These are phyloP conservation scores for Orbilia ellipsospora DNA, from an alignment of 2,329 filamentous ascomycete species.

Conservation along the genomic window DNA sequence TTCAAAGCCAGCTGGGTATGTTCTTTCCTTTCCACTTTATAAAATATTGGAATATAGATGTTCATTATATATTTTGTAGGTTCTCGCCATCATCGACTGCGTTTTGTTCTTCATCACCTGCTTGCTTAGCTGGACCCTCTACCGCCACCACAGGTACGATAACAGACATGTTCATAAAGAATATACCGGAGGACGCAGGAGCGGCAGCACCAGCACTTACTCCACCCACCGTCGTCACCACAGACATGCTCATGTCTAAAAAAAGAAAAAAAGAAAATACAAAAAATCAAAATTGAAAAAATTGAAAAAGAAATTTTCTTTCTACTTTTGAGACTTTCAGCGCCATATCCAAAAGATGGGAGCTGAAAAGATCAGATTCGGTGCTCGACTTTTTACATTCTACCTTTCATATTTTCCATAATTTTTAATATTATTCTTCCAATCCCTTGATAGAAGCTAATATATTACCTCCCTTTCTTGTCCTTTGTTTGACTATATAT, in stretches of 20 bases:
- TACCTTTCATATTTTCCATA: slow-evolving; percentile 2
- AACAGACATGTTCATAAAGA: slow-evolving; percentile 52
- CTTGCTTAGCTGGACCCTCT: slow-evolving; percentile 72
- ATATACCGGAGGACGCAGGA: slow-evolving; percentile 50
- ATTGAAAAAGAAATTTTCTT: neutral
- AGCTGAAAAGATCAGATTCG: slow-evolving; percentile 5
- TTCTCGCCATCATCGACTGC: slow-evolving; percentile 77
- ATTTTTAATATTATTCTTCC: slow-evolving; percentile 9
- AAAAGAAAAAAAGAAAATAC: neutral
- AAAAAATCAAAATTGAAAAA: too few relatives aligned
- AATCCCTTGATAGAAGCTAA: slow-evolving; percentile 35
- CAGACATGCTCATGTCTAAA: slow-evolving; percentile 49
- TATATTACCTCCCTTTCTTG: slow-evolving; percentile 3
- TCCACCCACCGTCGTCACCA: slow-evolving; percentile 52
- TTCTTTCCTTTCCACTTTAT: slow-evolving; percentile 65
- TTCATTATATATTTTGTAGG: slow-evolving; percentile 29
- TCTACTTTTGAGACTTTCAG: neutral
- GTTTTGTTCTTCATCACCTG: slow-evolving; percentile 83
- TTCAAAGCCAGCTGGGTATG: slow-evolving; percentile 85
- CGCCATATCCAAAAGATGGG: neutral
- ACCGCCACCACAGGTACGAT: slow-evolving; percentile 51
- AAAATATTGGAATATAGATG: neutral
- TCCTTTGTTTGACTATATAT: slow-evolving; percentile 17
- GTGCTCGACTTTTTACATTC: slow-evolving; percentile 21
- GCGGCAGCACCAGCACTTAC: slow-evolving; percentile 52